Evolutionary conservation across 140 eudicot genomes (phyloP), one percentile per base, ranked within the genome.

Genomic region (Senecio squalidus): DNA sequence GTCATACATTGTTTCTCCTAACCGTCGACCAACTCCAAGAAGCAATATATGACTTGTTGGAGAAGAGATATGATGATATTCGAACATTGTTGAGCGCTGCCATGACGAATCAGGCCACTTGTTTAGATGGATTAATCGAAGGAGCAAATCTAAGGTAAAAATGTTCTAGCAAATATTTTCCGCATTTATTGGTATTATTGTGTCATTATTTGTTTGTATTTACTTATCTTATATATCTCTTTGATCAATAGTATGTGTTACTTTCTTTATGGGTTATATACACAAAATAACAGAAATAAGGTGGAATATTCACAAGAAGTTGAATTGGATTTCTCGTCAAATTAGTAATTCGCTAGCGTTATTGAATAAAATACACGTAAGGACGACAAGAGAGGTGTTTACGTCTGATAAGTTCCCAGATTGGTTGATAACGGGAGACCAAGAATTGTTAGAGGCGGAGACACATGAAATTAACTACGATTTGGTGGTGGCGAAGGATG

Each of bases 81-180:
- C 81, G 45, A n/a, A 82, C 97, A 2, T 56, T 80, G 18, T 73
- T 90, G 33, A 85, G 95, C 50, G 97, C 78, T 5, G 97, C 94
- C 23, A 90, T 90, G 94, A 90, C 97, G 5, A 87, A 87, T 34
- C 93, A 83, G 55, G 78, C 55, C 58, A 87, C 96, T 10, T 87
- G 96, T 58, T 84, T 88, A 9, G 94, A 87, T 26, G 96, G 89
- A 3, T 82, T n/a, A n/a, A n/a, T 87, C 31, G 82, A 75, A 4
- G 76, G 76, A 73, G 89, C 36, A 66, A 72, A 26, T 50, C 73
- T 5, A 60, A 78, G 52, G 76, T 80, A 2, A 76, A 83, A 27
- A n/a, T n/a, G n/a, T n/a, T n/a, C n/a, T n/a, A n/a, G n/a, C n/a
- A n/a, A n/a, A n/a, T n/a, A n/a, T n/a, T n/a, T n/a, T n/a, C n/a